Conservation (phyloP, 2,329 filamentous ascomycete genomes). For the Trichoderma simmonsii region DNA sequence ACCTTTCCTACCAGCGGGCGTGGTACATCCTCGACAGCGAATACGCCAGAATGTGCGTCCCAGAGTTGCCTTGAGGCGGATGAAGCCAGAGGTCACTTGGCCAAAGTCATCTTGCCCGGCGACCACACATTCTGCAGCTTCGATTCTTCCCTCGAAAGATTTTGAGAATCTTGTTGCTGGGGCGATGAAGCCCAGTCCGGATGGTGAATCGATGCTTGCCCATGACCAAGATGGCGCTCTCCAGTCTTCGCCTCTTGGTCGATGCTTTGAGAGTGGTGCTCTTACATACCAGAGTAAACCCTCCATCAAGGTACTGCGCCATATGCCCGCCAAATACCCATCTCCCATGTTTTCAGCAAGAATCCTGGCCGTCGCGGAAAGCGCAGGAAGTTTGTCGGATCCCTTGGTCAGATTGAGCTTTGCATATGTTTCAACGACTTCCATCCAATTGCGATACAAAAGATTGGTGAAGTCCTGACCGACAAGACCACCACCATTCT, state of each 20-base stretch:
- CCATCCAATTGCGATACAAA: neutral
- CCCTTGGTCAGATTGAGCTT: slow-evolving; percentile 6
- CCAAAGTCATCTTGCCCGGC: neutral
- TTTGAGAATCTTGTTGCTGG: neutral
- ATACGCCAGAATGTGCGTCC: neutral
- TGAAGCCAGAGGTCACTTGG: neutral
- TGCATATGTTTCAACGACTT: slow-evolving; percentile 1
- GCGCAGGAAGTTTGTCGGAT: neutral
- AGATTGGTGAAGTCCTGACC: neutral
- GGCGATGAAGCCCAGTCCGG: neutral
- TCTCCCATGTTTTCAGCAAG: neutral
- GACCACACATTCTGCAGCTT: neutral
- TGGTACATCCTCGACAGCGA: neutral
- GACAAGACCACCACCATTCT: neutral
- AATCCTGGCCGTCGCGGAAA: neutral
- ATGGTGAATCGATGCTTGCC: neutral
- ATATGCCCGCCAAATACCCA: neutral
- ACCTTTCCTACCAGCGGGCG: neutral
- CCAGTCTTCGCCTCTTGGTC: neutral
- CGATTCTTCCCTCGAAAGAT: neutral
- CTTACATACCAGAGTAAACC: neutral
- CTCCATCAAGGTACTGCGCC: neutral
- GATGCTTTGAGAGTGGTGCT: neutral
- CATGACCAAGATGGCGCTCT: slow-evolving; percentile 2
- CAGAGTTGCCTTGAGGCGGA: neutral